phyloP scores from a whole-genome alignment of 2,329 filamentous ascomycete species.

The Penicillium sp. region DNA sequence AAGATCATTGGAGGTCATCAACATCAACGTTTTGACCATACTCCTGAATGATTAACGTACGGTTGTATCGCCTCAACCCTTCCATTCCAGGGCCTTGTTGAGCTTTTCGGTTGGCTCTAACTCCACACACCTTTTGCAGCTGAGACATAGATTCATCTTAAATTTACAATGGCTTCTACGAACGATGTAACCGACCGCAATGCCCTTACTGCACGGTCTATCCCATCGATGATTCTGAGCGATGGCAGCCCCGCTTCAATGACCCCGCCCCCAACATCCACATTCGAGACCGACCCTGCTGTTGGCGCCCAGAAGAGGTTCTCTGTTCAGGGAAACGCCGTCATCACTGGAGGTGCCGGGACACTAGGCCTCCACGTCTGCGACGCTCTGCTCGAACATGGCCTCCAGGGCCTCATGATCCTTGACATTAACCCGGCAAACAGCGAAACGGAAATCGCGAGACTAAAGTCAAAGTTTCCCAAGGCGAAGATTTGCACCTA shows the following conservation, averaged over 20 bases:
- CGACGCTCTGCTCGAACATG: slow-evolving; percentile 68
- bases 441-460: slow-evolving; percentile 41
- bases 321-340: slow-evolving; percentile 24
- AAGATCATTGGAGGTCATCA: not conserved
- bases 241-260: slow-evolving; percentile 18
- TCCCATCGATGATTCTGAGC: slow-evolving; percentile 22
- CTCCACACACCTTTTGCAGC: no score
- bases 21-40: no score
- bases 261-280: slow-evolving; percentile 7
- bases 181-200: slow-evolving; percentile 18
- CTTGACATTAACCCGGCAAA: slow-evolving; percentile 59
- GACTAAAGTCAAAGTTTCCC: slow-evolving; percentile 58
- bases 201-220: slow-evolving; percentile 17
- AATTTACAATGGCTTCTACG: slow-evolving; percentile 3
- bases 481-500: slow-evolving; percentile 51
- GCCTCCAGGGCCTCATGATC: slow-evolving; percentile 59
- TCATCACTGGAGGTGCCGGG: slow-evolving; percentile 67
- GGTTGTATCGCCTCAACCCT: no score
- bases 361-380: slow-evolving; percentile 61
- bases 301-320: slow-evolving; percentile 19
- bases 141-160: not conserved
- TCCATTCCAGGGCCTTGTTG: no score
- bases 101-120: not conserved
- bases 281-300: slow-evolving; percentile 7
- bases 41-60: not conserved